phyloP scores from a whole-genome alignment of 2,329 filamentous ascomycete species.

The Sporothrix sp. region DNA sequence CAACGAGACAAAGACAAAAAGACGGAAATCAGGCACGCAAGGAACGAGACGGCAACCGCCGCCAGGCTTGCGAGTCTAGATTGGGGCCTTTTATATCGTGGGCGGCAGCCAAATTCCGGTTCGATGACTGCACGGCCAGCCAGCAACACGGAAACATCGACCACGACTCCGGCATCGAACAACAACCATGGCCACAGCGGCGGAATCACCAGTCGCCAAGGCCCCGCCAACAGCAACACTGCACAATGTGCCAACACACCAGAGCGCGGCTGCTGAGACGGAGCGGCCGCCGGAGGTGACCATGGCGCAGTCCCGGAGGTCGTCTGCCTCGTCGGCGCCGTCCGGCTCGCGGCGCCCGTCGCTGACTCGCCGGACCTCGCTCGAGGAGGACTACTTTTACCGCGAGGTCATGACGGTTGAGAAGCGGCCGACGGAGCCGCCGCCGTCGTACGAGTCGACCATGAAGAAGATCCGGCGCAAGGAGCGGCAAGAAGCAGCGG shows the following conservation, averaged over 20 bases:
- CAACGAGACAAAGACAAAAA: neutral
- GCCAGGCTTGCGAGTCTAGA: neutral
- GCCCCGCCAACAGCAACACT: neutral
- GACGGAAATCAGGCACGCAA: neutral
- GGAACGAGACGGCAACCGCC: constrained; percentile 1
- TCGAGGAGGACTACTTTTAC: constrained; percentile 47
- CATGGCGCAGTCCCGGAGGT: neutral
- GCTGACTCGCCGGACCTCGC: constrained; percentile 37
- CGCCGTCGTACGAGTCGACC: constrained; percentile 35
- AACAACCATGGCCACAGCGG: neutral
- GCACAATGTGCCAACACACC: neutral
- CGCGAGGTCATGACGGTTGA: constrained; percentile 40
- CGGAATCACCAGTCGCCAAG: neutral
- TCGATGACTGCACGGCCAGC: neutral
- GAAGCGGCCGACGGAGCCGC: constrained; percentile 35
- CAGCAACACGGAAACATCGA: neutral
- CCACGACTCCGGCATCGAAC: neutral
- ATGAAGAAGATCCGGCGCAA: constrained; percentile 22
- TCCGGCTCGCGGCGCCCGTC: constrained; percentile 20
- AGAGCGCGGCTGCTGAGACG: neutral
- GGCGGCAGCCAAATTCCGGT: neutral
- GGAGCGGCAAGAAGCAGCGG: constrained; percentile 14
- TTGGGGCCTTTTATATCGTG: neutral
- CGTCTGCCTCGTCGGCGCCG: neutral
- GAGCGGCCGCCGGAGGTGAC: neutral